These are phyloP conservation scores for Narthecium ossifragum DNA, from an alignment of 106 monocot species.

Conservation along the genomic window DNA sequence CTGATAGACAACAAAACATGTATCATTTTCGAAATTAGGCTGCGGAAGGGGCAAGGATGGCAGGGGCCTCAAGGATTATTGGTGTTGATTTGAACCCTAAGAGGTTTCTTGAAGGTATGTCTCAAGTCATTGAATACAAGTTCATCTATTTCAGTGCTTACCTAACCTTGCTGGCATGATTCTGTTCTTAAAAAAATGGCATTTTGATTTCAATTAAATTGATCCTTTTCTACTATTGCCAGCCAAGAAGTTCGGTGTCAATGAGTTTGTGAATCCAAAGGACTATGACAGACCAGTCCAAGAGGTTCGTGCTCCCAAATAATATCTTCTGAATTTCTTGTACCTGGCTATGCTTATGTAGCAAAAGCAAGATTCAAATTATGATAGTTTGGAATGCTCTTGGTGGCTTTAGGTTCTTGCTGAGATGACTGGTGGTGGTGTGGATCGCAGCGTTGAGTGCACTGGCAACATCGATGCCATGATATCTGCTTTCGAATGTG, in stretches of 20 bases:
- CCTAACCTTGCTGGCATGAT: no score
- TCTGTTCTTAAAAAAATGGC: no score
- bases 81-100: slow-evolving; percentile 60
- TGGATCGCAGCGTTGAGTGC: slow-evolving; percentile 70
- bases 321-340: no score
- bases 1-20: no score
- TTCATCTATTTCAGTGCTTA: not conserved
- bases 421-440: slow-evolving; percentile 80
- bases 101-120: slow-evolving; percentile 34
- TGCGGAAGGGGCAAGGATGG: slow-evolving; percentile 61
- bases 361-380: no score
- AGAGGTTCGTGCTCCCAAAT: slow-evolving; percentile 42
- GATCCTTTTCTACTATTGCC: not conserved
- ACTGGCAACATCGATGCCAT: slow-evolving; percentile 70
- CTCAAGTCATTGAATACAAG: not conserved
- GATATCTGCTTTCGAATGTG: slow-evolving; percentile 88
- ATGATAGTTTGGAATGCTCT: not conserved
- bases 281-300: slow-evolving; percentile 76
- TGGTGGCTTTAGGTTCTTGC: slow-evolving; percentile 38
- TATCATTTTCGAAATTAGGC: slow-evolving; percentile 28
- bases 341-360: no score
- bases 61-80: slow-evolving; percentile 69
- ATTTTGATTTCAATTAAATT: not conserved
- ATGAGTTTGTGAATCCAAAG: slow-evolving; percentile 59
- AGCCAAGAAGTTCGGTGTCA: slow-evolving; percentile 80